A percentile compares a stretch with the other conserved stretches of the same genome.
Conservation (phyloP, 148 eudicot species). For the Diospyros kaki region DNA sequence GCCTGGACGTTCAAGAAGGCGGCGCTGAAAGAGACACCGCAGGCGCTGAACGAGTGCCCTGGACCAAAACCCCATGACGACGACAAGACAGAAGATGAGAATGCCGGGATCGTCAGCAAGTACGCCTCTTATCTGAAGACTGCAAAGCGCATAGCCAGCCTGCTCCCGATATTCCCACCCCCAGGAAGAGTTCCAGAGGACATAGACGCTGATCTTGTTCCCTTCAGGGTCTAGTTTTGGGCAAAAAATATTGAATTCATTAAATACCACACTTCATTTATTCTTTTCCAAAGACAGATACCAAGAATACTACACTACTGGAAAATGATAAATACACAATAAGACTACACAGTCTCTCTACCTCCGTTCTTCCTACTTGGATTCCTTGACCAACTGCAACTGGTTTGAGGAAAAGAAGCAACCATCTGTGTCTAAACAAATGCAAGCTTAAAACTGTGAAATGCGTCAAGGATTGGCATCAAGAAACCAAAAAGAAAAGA, state of each 20-base stretch:
- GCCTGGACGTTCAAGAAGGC: conserved; percentile 45
- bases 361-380: no score
- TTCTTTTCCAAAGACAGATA: no score
- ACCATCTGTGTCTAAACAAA: no score
- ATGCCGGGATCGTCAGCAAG: neutral
- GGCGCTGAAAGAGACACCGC: conserved; percentile 15
- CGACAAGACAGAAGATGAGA: neutral
- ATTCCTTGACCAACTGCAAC: no score
- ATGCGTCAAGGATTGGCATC: no score
- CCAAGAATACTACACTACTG: no score
- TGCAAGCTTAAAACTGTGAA: no score
- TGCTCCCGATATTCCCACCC: conserved; percentile 39
- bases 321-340: no score
- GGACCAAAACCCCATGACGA: neutral
- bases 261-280: neutral
- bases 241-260: no score
- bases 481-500: no score
- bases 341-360: no score
- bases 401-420: no score
- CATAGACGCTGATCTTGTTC: conserved; percentile 19
- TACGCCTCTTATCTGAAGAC: conserved; percentile 31
- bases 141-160: conserved; percentile 37
- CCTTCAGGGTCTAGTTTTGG: conserved; percentile 28
- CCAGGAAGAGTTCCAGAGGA: conserved; percentile 29
- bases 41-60: neutral